These are phyloP conservation scores for Klebsormidium nitens DNA, from an alignment of 139 green algal species.

Conservation along the genomic window DNA sequence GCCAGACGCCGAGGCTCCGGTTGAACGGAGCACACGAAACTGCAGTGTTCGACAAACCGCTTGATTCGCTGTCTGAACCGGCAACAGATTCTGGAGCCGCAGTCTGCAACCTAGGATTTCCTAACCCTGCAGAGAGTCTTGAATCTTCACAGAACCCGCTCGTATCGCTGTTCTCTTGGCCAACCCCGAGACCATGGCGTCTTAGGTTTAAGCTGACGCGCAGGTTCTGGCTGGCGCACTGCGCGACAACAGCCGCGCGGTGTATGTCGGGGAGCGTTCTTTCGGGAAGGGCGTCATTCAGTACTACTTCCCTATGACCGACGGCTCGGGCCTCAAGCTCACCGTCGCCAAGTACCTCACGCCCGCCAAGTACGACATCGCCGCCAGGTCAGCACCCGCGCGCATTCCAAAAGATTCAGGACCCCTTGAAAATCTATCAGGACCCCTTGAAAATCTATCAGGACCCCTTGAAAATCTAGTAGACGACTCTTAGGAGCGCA, in stretches of 20 bases:
- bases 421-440: too few relatives aligned
- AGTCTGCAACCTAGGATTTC: not conserved
- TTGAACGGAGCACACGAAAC: too few relatives aligned
- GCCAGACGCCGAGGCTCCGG: too few relatives aligned
- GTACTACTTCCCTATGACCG: conserved; percentile 59
- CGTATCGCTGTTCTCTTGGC: too few relatives aligned
- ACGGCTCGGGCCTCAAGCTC: conserved; percentile 57
- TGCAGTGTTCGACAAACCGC: not conserved
- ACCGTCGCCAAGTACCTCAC: conserved; percentile 64
- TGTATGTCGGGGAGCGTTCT: conserved; percentile 19
- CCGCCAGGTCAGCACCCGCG: not conserved
- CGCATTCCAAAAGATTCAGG: too few relatives aligned
- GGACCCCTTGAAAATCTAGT: not conserved
- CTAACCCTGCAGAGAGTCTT: not conserved
- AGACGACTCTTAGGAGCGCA: not conserved
- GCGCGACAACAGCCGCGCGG: conserved; percentile 17
- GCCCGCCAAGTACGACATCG: conserved; percentile 33
- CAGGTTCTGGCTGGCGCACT: conserved; percentile 29
- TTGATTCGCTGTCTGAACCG: not conserved
- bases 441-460: not conserved
- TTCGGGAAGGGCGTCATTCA: conserved; percentile 36
- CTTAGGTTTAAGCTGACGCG: too few relatives aligned
- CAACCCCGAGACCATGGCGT: too few relatives aligned
- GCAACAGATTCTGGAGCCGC: not conserved
- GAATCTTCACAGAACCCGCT: too few relatives aligned